Evolutionary conservation across 1,139 yeast species (phyloP).

Genomic region (Lodderomyces jiufengensis): DNA sequence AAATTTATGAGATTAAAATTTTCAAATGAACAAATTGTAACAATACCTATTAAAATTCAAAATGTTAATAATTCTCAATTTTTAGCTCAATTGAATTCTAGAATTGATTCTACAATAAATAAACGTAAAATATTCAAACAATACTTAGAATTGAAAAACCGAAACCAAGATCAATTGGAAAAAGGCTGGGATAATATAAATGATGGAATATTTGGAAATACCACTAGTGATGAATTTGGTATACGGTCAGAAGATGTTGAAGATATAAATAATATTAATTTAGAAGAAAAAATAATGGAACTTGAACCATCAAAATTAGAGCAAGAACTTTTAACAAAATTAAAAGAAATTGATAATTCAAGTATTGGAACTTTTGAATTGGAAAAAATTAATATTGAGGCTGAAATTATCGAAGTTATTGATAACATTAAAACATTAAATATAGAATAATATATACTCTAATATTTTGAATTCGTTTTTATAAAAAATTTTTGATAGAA

Average conservation of each 20-base stretch:
- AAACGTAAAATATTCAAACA: conserved; percentile 35
- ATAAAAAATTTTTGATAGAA: too few relatives aligned
- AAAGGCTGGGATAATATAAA: conserved; percentile 49
- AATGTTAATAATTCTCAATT: conserved; percentile 23
- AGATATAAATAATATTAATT: conserved; percentile 43
- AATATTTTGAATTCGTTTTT: too few relatives aligned
- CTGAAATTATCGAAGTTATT: too few relatives aligned
- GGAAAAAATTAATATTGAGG: too few relatives aligned
- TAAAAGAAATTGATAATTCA: too few relatives aligned
- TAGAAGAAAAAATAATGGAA: conserved; percentile 26
- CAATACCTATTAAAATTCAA: conserved; percentile 27
- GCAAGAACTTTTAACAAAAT: conserved; percentile 9
- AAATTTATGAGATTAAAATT: conserved; percentile 59
- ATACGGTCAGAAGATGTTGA: conserved; percentile 54
- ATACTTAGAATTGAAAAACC: conserved; percentile 22
- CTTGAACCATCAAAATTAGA: conserved; percentile 19
- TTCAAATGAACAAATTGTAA: conserved; percentile 44
- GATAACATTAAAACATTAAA: too few relatives aligned
- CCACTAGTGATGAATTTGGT: conserved; percentile 50
- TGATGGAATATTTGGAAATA: conserved; percentile 40
- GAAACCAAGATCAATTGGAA: conserved; percentile 32
- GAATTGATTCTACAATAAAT: conserved; percentile 25
- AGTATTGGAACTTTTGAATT: too few relatives aligned
- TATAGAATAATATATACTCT: too few relatives aligned
- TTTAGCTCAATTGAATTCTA: conserved; percentile 27